These are phyloP conservation scores for Balamuthia mandrillaris DNA, from an alignment of 208 protist species.

Conservation along the genomic window DNA sequence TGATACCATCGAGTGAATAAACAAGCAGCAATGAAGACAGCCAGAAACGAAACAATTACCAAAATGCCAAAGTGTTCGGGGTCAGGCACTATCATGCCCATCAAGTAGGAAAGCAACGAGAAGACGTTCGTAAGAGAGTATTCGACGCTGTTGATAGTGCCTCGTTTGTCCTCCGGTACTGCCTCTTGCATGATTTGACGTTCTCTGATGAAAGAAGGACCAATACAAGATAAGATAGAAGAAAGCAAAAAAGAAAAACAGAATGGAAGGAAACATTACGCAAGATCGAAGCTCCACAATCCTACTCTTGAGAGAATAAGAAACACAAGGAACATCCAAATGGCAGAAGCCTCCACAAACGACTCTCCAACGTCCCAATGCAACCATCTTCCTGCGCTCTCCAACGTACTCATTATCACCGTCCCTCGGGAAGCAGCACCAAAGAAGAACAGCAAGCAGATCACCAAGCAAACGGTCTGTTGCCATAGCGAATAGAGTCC, in stretches of 20 bases:
- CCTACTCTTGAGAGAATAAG: slow-evolving; percentile 9
- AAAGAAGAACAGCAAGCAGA: slow-evolving; percentile 4
- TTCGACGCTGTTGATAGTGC: slow-evolving; percentile 1
- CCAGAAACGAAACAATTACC: neutral
- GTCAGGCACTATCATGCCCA: slow-evolving; percentile 2
- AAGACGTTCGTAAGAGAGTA: slow-evolving; percentile 26
- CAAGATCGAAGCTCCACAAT: slow-evolving; percentile 11
- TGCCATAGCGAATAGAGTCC: slow-evolving; percentile 2
- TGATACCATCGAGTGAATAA: neutral
- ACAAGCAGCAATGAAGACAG: neutral
- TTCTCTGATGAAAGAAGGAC: too few relatives aligned
- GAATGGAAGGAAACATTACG: neutral
- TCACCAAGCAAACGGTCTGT: neutral
- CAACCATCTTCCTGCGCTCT: neutral
- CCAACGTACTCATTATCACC: neutral
- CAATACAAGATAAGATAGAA: too few relatives aligned
- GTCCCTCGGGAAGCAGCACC: neutral
- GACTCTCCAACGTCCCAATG: neutral
- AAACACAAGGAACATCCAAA: slow-evolving; percentile 8
- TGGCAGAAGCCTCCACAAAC: neutral
- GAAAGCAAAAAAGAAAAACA: too few relatives aligned
- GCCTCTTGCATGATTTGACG: slow-evolving; percentile 29
- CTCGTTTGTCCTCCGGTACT: neutral
- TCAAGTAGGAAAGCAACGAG: slow-evolving; percentile 11
- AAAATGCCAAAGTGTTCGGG: slow-evolving; percentile 1